phyloP scores from a whole-genome alignment of 768 basidiomycete genomes.

The Mycena epipterygia region DNA sequence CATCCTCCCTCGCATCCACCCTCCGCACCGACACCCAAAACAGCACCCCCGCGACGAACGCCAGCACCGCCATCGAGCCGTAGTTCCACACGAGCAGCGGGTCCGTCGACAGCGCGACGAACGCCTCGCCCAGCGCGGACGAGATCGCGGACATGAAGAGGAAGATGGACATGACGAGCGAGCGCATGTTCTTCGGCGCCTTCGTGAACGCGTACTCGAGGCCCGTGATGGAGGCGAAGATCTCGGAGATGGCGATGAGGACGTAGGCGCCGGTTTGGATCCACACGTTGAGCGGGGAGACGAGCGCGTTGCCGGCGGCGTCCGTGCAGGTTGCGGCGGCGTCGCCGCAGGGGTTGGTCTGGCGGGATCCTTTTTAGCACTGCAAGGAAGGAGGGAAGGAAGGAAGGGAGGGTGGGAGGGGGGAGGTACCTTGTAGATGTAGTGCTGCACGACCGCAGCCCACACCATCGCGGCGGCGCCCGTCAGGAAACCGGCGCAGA shows the following conservation, averaged over 20 bases:
- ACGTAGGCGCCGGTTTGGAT: conserved; percentile 69
- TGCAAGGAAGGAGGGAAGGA: conserved; percentile 49
- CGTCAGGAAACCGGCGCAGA: conserved; percentile 52
- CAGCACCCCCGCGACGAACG: conserved; percentile 50
- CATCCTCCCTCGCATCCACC: conserved; percentile 62
- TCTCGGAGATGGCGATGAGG: conserved; percentile 77
- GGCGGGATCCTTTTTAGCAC: conserved; percentile 36
- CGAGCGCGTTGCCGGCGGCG: conserved; percentile 51
- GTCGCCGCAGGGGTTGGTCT: conserved; percentile 62
- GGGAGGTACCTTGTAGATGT: conserved; percentile 57
- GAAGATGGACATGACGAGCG: conserved; percentile 70
- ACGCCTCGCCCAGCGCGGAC: conserved; percentile 63
- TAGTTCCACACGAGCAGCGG: conserved; percentile 71
- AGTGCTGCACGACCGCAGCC: conserved; percentile 64
- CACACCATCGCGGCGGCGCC: conserved; percentile 67
- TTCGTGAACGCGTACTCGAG: conserved; percentile 53
- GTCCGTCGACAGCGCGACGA: conserved; percentile 54
- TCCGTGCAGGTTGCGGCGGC: conserved; percentile 57
- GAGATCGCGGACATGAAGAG: conserved; percentile 58
- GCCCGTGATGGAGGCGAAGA: conserved; percentile 70
- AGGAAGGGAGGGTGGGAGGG: no score
- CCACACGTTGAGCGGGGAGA: conserved; percentile 63
- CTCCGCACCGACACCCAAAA: conserved; percentile 56
- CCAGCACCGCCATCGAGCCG: conserved; percentile 53
- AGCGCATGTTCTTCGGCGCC: conserved; percentile 78